phyloP scores from a whole-genome alignment of 108 stramenopile species.

The Pseudonitzschia multistriata region DNA sequence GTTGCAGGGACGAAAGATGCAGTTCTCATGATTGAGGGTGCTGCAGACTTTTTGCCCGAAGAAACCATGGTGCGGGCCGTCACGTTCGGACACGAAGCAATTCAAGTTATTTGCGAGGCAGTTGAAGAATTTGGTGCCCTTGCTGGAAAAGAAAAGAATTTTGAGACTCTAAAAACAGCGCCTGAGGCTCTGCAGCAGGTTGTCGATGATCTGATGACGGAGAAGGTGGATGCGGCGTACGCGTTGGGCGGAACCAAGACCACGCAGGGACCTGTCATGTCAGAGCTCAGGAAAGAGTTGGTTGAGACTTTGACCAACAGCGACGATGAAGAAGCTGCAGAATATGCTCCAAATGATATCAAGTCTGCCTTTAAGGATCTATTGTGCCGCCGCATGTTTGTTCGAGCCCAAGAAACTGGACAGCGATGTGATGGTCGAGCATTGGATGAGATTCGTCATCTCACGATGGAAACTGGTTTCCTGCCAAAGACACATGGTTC shows the following conservation, averaged over 20 bases:
- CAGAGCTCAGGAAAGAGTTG: constrained; percentile 42
- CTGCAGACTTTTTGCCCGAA: constrained; percentile 89
- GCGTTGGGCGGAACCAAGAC: constrained; percentile 50
- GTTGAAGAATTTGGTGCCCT: constrained; percentile 59
- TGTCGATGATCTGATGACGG: constrained; percentile 56
- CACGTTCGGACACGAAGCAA: constrained; percentile 77
- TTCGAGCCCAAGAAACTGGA: constrained; percentile 42
- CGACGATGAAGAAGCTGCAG: constrained; percentile 47
- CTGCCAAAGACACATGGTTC: constrained; percentile 81
- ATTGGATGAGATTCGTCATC: constrained; percentile 58
- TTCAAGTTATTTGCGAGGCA: constrained; percentile 74
- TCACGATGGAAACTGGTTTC: constrained; percentile 49
- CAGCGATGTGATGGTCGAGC: constrained; percentile 67
- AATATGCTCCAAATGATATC: constrained; percentile 31
- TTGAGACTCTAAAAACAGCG: constrained; percentile 47
- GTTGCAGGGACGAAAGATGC: constrained; percentile 90
- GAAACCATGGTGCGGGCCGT: constrained; percentile 82
- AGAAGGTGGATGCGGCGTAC: constrained; percentile 42
- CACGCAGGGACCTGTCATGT: constrained; percentile 48
- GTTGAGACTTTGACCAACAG: constrained; percentile 47
- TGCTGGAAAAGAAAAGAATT: constrained; percentile 61
- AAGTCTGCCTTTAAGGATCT: constrained; percentile 60
- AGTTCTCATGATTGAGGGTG: constrained; percentile 94
- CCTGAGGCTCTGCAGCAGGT: constrained; percentile 55
- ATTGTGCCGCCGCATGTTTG: constrained; percentile 66